Percentiles rank a stretch among this genome's conserved stretches.
Evolutionary conservation across 345 rosid species (phyloP).

Genomic region (Lepidium sativum): DNA sequence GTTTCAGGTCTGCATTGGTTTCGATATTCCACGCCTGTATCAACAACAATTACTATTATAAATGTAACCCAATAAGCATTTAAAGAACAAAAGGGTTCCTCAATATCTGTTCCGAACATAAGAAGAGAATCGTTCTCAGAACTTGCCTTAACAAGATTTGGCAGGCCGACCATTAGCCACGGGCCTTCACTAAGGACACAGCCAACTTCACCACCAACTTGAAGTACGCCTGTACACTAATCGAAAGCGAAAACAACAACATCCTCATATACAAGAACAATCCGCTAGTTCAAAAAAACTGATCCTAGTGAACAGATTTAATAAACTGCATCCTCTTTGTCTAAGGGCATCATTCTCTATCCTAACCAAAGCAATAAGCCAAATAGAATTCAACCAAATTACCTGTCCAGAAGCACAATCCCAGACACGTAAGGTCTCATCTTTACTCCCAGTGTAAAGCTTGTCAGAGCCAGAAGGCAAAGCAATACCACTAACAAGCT

Average conservation of each 20-base stretch:
- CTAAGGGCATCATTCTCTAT: neutral
- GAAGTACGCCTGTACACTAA: constrained; percentile 59
- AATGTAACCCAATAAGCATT: neutral
- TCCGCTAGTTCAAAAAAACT: neutral
- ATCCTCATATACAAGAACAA: too few relatives aligned
- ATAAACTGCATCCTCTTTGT: neutral
- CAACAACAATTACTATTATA: neutral
- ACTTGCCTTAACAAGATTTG: constrained; percentile 76
- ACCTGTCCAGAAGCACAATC: constrained; percentile 98
- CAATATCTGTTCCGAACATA: neutral
- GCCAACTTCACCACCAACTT: constrained; percentile 83
- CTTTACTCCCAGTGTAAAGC: constrained; percentile 87
- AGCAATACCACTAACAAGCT: constrained; percentile 85
- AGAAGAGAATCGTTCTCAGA: neutral
- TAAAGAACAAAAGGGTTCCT: neutral
- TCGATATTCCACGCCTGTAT: constrained; percentile 57
- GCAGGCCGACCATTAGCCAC: constrained; percentile 88
- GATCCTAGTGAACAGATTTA: neutral
- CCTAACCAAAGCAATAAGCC: neutral
- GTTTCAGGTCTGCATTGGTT: constrained; percentile 62
- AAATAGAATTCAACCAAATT: neutral
- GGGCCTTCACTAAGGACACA: constrained; percentile 95
- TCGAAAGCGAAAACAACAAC: neutral
- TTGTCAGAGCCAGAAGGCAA: constrained; percentile 78
- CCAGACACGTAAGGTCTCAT: constrained; percentile 82